Base-by-base conservation (phyloP, 139 green algal genomes). In the Haematococcus sp. region DNA sequence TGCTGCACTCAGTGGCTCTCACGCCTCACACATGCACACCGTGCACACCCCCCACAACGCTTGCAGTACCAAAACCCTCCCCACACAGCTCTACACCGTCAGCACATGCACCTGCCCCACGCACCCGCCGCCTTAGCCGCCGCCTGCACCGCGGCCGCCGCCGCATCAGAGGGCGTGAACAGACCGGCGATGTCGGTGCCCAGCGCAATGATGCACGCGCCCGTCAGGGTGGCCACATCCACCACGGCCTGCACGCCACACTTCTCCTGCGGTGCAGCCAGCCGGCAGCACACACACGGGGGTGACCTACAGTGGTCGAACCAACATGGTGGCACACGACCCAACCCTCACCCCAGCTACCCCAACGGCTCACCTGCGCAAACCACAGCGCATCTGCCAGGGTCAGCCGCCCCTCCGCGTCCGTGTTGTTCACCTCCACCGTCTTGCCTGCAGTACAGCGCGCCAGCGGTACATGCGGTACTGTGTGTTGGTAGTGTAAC, bases 141-240 rank as follows among this genome's bases (percentile, higher is more conserved):
- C 0, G 63, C 64, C 20, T 3, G 61, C 3, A 97, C 11, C 0
- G 25, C 23, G 0, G 68, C 77, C 3, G 90, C 86, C 71, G 91
- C 75, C 0, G n/a, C 78, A 49, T 98, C 93, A 19, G 54, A 81
- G 44, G 90, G 83, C 1, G 89, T 92, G 76, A 95, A 94, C 16
- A 97, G 35, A 20, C 86, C 94, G 11, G 74, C 93, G 19, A 97
- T 88, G 54, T 88, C 51, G 30, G 73, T 74, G 34, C 96, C 96
- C 75, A 99, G 80, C 0, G 93, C 96, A 22, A 81, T 46, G 2
- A 76, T 71, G 75, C 67, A 76, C 3, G 75, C 75, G 28, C 96
- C 96, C 2, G 96, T 99, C 1, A 99, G 84, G 3, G 96, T 99
- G 34, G 96, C 96, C 16, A 96, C 87, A 82, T 99, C 96, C 17